Base-by-base conservation (phyloP, 2,329 filamentous ascomycete species). In the Clonostachys chloroleuca region DNA sequence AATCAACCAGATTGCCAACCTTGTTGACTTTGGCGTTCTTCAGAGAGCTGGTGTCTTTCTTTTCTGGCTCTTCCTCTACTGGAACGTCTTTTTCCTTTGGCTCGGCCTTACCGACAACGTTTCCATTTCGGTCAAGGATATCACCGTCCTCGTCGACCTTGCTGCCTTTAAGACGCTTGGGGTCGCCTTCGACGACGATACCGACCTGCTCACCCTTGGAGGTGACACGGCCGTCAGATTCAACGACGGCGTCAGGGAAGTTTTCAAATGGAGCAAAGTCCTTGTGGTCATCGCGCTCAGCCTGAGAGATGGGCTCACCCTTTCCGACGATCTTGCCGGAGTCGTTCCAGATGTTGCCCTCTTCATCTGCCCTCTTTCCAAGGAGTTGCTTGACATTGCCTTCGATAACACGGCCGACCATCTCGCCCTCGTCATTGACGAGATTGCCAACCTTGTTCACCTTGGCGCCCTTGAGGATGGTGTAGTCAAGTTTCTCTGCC, bases 261-360 rank as follows among this genome's bases (percentile, higher is more conserved):
- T 78, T 74, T 52, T 82, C 78, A 45, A 83, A 83, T 0, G 80
- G 80, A 3, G 74, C 66, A 3, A 69, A 66, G 13, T 73, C 70
- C 49, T 67, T 51, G 34, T 39, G 67, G 17, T 61, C 55, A 2
- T 75, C 73, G 5, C 74, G 70, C 54, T 83, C 78, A 14, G 62
- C 63, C 5, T 75, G 68, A 5, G 84, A 78, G 2, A 65, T 49
- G 13, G 84, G 77, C 64, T 89, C 84, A 40, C 77, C 81, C 46
- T 78, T 78, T 30, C 86, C 86, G 45, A 89, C 77, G 37, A 86
- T 72, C 61, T 87, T 80, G 50, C 86, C 86, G 7, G 73, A 72
- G 51, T 88, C 84, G 58, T 83, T 84, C 80, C 82, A 89, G 66
- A 89, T 84, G 53, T 85, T 74, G 41, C 86, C 86, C 35, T 86